Percentiles rank a stretch among this genome's conserved stretches.
These are phyloP conservation scores for Solanum habrochaites DNA, from an alignment of 257 asterid species.

Conservation along the genomic window DNA sequence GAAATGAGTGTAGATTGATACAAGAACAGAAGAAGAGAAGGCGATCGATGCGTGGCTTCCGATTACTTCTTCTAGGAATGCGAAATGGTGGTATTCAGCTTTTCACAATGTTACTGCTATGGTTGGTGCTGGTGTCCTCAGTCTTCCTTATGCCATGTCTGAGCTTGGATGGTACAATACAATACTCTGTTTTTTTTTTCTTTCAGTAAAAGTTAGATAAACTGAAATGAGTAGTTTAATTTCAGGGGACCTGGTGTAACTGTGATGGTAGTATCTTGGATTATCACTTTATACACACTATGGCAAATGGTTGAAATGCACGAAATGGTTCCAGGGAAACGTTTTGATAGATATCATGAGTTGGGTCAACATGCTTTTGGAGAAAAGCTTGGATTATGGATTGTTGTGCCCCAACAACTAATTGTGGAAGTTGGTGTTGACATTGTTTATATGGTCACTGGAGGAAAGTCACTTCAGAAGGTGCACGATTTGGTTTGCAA, in stretches of 20 bases:
- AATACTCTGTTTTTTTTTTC: background rate
- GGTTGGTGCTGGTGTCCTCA: slow-evolving; percentile 88
- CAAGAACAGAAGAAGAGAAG: slow-evolving; percentile 35
- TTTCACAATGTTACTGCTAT: slow-evolving; percentile 89
- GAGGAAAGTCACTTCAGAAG: slow-evolving; percentile 68
- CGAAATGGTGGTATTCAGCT: slow-evolving; percentile 96
- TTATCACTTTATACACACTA: slow-evolving; percentile 61
- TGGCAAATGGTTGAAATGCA: slow-evolving; percentile 99
- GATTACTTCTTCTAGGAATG: slow-evolving; percentile 54
- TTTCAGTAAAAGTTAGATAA: too few species aligned
- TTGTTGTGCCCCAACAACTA: slow-evolving; percentile 84
- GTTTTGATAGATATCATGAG: slow-evolving; percentile 87
- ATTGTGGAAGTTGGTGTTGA: slow-evolving; percentile 75
- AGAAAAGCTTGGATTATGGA: slow-evolving; percentile 74
- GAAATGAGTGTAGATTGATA: slow-evolving; percentile 13
- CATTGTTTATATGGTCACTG: slow-evolving; percentile 91
- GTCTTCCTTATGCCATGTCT: slow-evolving; percentile 86
- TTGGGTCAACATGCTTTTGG: slow-evolving; percentile 91
- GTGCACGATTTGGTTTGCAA: slow-evolving; percentile 47
- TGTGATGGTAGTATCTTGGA: slow-evolving; percentile 70
- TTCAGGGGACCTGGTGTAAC: slow-evolving; percentile 83
- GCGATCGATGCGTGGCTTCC: slow-evolving; percentile 67
- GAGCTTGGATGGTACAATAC: slow-evolving; percentile 62
- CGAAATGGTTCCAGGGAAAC: slow-evolving; percentile 89
- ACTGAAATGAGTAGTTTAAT: background rate